Base-by-base conservation (phyloP, 1,139 yeast species). In the Wickerhamomyces sp. region DNA sequence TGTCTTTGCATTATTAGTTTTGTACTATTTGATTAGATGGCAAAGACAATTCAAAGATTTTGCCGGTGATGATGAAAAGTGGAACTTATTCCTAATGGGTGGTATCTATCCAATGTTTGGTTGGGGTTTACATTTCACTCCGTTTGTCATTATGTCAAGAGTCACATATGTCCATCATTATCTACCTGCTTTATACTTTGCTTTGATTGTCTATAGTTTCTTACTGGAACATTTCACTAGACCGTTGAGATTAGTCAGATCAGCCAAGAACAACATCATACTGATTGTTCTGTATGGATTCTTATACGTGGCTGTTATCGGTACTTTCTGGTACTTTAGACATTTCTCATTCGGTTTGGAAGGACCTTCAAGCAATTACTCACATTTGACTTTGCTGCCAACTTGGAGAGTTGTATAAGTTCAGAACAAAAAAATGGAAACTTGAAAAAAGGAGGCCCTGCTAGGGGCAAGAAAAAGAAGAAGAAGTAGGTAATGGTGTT, bases 91-190 rank as follows among this genome's bases (percentile, higher is more conserved):
- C 62, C 62, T 79, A 40, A 81, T 89, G 78, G 95, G 95, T 48
- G 99, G 97, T 57, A 64, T 93, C 45, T 86, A 89, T 58, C 84
- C 99, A 46, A 81, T 91, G 72, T 68, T 93, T 45, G 99, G 96
- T 32, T 94, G 99, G 99, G 83, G 89, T 53, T 75, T 93, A 65
- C 99, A 94, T 68, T 94, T 75, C 66, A 66, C 84, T 61, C 98
- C 99, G 38, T 93, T 93, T 65, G 79, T 86, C 43, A 74, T 91
- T 54, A 93, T 93, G 99, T 90, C 96, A 29, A 86, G 99, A 74
- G 98, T 94, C 54, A 90, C 96, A 6, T 93, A 94, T 63, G 93
- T 93, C 39, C 99, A 93, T 67, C 99, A 93, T 69, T 93, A 93
- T 67, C 78, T 90, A 59, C 99, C 99, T 31, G 97, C 99, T 0